Evolutionary conservation across 1,139 yeast genomes (phyloP), one percentile per base, ranked within the genome.

Genomic region (Suhomyces chickasaworum): DNA sequence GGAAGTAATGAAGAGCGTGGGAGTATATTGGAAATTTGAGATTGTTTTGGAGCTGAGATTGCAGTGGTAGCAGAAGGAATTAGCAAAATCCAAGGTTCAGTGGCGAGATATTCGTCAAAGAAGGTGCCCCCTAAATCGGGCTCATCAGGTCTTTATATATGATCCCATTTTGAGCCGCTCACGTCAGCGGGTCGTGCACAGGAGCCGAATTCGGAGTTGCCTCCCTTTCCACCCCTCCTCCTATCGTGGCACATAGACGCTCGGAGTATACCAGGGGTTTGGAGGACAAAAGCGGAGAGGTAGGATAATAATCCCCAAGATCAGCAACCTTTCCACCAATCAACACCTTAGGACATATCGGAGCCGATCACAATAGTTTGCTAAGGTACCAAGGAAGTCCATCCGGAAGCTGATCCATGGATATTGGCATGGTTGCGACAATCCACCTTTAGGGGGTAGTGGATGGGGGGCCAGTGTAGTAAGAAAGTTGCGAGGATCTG

Each of bases 161-260:
- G 45, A 42, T 42, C 38, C 39, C 22, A 37, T 25, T 21, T 20
- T 20, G 27, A 17, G 12, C 23, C 12, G 25, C 6, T n/a, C 29
- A 35, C 18, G 30, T 23, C 30, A 29, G 32, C 32, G 17, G 32
- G 37, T 22, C 37, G 37, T 35, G 37, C 42, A 37, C 36, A 16
- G 39, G 39, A 27, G 39, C 23, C 32, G 21, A 37, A 12, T 33
- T 37, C 45, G 41, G 41, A 42, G 41, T 42, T 36, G 40, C 39
- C 37, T 21, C 38, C 39, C 44, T 39, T 34, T 16, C 44, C 39
- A 30, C 37, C 40, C 40, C 40, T 27, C 40, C 40, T 41, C 44
- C 40, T 41, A 36, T 36, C 39, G 27, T 15, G 17, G 32, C 16
- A 15, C 32, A 13, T 29, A 7, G 9, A 15, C 17, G 22, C 32